phyloP scores from a whole-genome alignment of 345 rosid genomes.

The Linum trigynum region DNA sequence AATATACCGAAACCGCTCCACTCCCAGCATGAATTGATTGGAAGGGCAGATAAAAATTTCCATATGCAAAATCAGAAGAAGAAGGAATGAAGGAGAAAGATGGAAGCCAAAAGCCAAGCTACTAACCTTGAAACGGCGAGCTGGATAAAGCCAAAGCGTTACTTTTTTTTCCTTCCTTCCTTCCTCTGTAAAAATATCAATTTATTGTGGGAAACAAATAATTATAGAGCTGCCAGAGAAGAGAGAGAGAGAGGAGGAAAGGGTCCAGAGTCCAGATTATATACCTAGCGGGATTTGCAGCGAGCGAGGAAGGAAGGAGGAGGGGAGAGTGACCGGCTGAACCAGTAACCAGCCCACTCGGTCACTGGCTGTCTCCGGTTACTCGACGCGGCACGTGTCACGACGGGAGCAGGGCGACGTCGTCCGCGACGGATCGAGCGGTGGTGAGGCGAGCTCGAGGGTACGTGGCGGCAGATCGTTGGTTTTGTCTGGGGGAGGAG shows the following conservation, averaged over 20 bases:
- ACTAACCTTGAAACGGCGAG: conserved; percentile 34
- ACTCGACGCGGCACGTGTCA: conserved; percentile 13
- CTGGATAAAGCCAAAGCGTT: conserved; percentile 29
- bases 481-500: conserved; percentile 12
- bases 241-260: conserved; percentile 4
- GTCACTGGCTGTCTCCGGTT: background rate
- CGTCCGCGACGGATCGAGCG: conserved; percentile 8
- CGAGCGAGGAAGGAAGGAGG: too few species aligned
- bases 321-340: background rate
- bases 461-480: conserved; percentile 21
- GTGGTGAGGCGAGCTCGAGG: conserved; percentile 6
- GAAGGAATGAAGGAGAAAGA: background rate
- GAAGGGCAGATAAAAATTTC: background rate
- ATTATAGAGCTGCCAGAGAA: background rate
- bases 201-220: background rate
- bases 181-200: conserved; percentile 12
- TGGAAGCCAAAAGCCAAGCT: background rate
- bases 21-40: too few species aligned
- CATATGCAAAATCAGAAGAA: background rate
- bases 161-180: conserved; percentile 11
- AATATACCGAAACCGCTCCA: too few species aligned
- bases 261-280: conserved; percentile 28
- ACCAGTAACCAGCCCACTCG: background rate
- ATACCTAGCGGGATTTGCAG: conserved; percentile 47
- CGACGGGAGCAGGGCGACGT: conserved; percentile 1